A percentile compares a stretch with the other conserved stretches of the same genome.
Evolutionary conservation across 768 basidiomycete species (phyloP).

Genomic region (Leccinum subgranulosum): DNA sequence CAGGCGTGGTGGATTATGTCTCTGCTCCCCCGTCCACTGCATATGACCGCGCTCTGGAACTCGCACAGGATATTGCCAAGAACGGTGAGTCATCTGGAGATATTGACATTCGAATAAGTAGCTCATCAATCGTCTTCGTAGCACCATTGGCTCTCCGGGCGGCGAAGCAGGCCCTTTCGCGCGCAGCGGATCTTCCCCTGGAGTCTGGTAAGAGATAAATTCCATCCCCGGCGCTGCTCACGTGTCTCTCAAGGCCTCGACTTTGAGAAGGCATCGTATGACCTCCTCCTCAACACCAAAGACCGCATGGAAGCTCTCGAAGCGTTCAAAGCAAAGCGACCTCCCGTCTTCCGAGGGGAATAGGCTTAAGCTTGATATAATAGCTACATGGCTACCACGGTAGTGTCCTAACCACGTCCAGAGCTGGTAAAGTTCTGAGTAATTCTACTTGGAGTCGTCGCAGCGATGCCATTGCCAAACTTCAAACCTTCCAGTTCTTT

Average conservation of each 20-base stretch:
- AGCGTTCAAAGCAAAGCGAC: constrained; percentile 84
- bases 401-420: constrained; percentile 41
- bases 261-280: constrained; percentile 84
- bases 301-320: constrained; percentile 82
- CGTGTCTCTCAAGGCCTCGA: constrained; percentile 64
- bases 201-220: constrained; percentile 54
- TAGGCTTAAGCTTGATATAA: constrained; percentile 38
- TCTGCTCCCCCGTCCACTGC: constrained; percentile 58
- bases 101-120: background rate
- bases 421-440: constrained; percentile 50
- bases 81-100: constrained; percentile 42
- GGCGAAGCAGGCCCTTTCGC: constrained; percentile 81
- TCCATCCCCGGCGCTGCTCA: background rate
- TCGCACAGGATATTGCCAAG: constrained; percentile 70
- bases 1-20: constrained; percentile 83
- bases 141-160: constrained; percentile 87
- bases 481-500: constrained; percentile 76
- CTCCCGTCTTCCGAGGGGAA: constrained; percentile 78
- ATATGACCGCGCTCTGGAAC: constrained; percentile 63
- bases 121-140: constrained; percentile 25
- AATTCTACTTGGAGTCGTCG: constrained; percentile 56
- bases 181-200: constrained; percentile 72
- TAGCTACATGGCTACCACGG: background rate
- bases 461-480: constrained; percentile 51
- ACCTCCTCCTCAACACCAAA: constrained; percentile 66